Evolutionary conservation across 371 early-diverging fungal genomes (phyloP), one percentile per base, ranked within the genome.

Genomic region (Capillidium rhysosporum): DNA sequence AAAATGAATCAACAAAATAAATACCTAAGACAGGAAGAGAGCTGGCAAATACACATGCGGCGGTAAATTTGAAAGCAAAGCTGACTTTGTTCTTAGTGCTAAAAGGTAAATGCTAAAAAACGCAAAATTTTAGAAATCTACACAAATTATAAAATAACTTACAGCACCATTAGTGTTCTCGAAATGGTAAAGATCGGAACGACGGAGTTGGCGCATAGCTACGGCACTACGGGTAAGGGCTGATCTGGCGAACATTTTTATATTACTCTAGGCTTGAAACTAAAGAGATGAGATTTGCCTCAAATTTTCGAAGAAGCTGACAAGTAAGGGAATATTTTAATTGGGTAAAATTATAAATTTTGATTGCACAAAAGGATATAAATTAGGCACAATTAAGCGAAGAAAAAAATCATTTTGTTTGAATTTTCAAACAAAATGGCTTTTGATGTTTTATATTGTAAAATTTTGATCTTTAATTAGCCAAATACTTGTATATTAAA

Each of bases 161-260:
- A 70, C 71, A 56, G 62, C 61, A 31, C 71, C 71, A 49, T 68
- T 59, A 26, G 58, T 21, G 63, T 70, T 70, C 46, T 65, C 65
- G 53, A 70, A 70, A 55, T 70, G 71, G 58, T 68, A 70, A 26
- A 70, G 63, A 48, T 70, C 71, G 46, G 67, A 69, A 46, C 71
- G 71, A 46, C 64, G 61, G 34, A 70, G 56, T 46, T 63, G 63
- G 57, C 65, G 65, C 49, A 66, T 61, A 40, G 61, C 52, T 44
- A 62, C 58, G 26, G 58, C 54, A 26, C 62, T 51, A 45, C 71
- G 69, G 20, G 51, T 25, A 55, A 70, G 59, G 53, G 71, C 69
- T 46, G 67, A 60, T 58, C 71, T 69, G 47, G 69, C 67, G 55
- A 70, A 57, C 52, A 70, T 59, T 34, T 34, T 34, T 7, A n/a